phyloP scores from a whole-genome alignment of 768 basidiomycete species.

The Mrakia hoshinonis region DNA sequence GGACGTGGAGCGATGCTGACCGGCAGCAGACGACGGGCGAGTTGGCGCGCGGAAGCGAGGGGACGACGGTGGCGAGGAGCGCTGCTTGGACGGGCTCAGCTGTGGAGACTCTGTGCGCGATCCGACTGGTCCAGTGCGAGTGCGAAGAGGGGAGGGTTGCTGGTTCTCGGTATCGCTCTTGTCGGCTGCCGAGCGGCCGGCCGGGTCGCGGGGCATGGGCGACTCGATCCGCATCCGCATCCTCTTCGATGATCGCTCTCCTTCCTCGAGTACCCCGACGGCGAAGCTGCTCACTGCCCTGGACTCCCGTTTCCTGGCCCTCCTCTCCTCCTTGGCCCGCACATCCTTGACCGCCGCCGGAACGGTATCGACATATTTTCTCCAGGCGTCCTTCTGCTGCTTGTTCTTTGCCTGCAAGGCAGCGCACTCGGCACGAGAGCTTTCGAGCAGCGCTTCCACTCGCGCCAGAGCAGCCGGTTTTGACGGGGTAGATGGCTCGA shows the following conservation, averaged over 20 bases:
- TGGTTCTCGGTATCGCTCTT: too few relatives aligned
- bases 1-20: too few relatives aligned
- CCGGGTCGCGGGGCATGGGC: neutral
- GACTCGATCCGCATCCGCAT: neutral
- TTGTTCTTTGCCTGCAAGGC: neutral
- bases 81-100: too few relatives aligned
- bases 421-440: neutral
- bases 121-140: too few relatives aligned
- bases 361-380: neutral
- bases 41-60: neutral
- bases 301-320: neutral
- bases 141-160: too few relatives aligned
- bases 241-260: neutral
- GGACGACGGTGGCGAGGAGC: neutral
- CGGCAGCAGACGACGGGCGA: too few relatives aligned
- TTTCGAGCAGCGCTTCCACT: neutral
- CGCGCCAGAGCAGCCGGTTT: neutral
- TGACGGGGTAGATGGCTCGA: neutral
- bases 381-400: conserved; percentile 1
- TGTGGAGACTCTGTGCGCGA: neutral
- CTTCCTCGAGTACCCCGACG: neutral
- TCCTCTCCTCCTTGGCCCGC: conserved; percentile 3
- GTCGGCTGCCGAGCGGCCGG: too few relatives aligned
- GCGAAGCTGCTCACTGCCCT: neutral
- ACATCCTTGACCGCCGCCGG: neutral